phyloP scores from a whole-genome alignment of 2,329 filamentous ascomycete species.

The Zymoseptoria pseudotritici region DNA sequence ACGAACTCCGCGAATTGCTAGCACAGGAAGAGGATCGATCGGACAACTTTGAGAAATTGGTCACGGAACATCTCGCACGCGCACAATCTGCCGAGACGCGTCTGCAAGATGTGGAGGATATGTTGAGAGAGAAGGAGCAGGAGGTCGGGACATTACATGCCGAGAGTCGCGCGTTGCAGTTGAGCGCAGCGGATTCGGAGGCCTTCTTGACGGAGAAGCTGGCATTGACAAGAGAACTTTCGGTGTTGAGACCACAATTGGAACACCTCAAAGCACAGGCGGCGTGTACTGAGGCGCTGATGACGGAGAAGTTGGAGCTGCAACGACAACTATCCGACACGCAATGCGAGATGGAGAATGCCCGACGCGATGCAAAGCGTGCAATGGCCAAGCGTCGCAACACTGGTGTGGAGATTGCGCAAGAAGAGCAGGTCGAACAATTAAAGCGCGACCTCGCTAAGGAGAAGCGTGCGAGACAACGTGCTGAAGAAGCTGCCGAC shows the following conservation, averaged over 20 bases:
- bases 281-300: slow-evolving; percentile 55
- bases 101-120: slow-evolving; percentile 40
- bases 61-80: slow-evolving; percentile 41
- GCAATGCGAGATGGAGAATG: slow-evolving; percentile 75
- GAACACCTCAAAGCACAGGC: slow-evolving; percentile 55
- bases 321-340: slow-evolving; percentile 69
- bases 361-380: slow-evolving; percentile 62
- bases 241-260: slow-evolving; percentile 52
- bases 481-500: slow-evolving; percentile 32
- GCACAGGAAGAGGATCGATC: slow-evolving; percentile 53
- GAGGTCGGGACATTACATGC: slow-evolving; percentile 57
- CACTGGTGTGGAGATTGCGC: slow-evolving; percentile 42
- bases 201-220: slow-evolving; percentile 62
- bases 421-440: slow-evolving; percentile 36
- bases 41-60: slow-evolving; percentile 45
- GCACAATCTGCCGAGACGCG: slow-evolving; percentile 42
- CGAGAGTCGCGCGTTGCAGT: slow-evolving; percentile 63
- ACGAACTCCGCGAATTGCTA: slow-evolving; percentile 58
- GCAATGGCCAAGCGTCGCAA: slow-evolving; percentile 44
- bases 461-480: slow-evolving; percentile 40
- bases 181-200: slow-evolving; percentile 59
- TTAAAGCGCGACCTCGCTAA: slow-evolving; percentile 40
- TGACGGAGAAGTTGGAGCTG: slow-evolving; percentile 72
- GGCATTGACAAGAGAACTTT: slow-evolving; percentile 52
- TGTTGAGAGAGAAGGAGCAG: slow-evolving; percentile 45